A percentile compares a stretch with the other conserved stretches of the same genome.
Evolutionary conservation across 2,329 filamentous ascomycete species (phyloP).

Genomic region (Neurospora sp.): DNA sequence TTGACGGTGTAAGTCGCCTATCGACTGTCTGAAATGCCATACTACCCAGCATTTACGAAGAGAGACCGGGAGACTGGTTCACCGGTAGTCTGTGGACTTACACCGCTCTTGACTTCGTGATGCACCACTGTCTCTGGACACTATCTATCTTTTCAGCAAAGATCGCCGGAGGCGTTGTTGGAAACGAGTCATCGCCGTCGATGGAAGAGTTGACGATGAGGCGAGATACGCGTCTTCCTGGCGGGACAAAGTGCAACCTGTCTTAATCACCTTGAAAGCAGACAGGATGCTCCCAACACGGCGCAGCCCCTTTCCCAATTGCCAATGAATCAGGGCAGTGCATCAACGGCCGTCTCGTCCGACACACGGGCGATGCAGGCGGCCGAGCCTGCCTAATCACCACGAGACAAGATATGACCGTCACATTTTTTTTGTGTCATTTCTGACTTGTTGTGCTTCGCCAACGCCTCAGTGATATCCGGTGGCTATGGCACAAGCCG

Average conservation of each 20-base stretch:
- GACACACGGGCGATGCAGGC: neutral
- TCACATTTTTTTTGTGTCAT: neutral
- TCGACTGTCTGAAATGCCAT: neutral
- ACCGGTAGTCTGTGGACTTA: neutral
- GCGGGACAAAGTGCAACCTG: neutral
- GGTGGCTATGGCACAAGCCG: neutral
- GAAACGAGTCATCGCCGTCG: neutral
- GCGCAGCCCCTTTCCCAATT: neutral
- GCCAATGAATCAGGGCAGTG: neutral
- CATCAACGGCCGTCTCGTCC: neutral
- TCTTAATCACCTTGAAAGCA: neutral
- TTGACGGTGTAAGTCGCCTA: neutral
- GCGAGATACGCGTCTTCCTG: neutral
- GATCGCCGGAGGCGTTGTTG: neutral
- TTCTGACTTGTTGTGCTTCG: neutral
- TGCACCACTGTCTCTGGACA: neutral
- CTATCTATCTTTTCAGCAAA: neutral
- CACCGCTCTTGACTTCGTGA: neutral
- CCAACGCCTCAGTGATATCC: neutral
- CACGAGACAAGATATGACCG: neutral
- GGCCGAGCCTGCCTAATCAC: neutral
- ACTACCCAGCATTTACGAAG: neutral
- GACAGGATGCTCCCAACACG: neutral
- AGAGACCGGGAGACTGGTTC: neutral
- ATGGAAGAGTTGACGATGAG: neutral